Evolutionary conservation across 2,329 filamentous ascomycete species (phyloP).

Genomic region (Ascochyta pisi): DNA sequence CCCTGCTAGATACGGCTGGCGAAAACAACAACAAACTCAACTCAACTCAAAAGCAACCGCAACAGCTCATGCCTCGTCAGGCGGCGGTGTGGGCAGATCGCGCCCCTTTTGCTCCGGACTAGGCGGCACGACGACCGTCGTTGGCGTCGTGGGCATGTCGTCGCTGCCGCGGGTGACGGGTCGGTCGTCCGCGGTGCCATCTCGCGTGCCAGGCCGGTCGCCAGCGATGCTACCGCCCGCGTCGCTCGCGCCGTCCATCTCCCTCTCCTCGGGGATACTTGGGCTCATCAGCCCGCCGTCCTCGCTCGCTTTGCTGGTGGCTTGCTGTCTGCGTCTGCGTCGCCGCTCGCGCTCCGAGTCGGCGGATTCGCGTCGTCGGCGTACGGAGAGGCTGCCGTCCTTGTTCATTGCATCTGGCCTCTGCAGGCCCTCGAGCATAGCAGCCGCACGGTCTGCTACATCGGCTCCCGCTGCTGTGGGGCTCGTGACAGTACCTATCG

Average conservation of each 20-base stretch:
- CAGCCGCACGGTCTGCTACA: constrained; percentile 83
- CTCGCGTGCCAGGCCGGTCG: constrained; percentile 14
- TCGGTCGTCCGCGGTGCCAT: constrained; percentile 19
- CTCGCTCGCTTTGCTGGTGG: constrained; percentile 40
- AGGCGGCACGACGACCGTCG: constrained; percentile 48
- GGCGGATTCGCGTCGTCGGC: constrained; percentile 74
- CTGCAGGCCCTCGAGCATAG: constrained; percentile 82
- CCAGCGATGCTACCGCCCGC: constrained; percentile 16
- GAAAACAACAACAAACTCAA: background rate
- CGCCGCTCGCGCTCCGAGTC: constrained; percentile 78
- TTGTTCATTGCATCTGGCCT: constrained; percentile 63
- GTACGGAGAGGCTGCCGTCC: constrained; percentile 57
- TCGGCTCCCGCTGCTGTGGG: constrained; percentile 59
- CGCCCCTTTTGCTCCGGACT: constrained; percentile 43
- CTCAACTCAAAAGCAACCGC: no score
- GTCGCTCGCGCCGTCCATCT: constrained; percentile 14
- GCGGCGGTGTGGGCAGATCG: constrained; percentile 42
- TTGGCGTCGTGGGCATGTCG: constrained; percentile 32
- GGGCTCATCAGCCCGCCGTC: constrained; percentile 44
- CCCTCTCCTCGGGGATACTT: constrained; percentile 41
- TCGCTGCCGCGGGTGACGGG: constrained; percentile 18
- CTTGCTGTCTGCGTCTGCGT: constrained; percentile 60
- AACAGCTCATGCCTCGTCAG: constrained; percentile 24
- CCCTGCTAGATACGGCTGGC: background rate
- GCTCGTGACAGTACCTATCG: constrained; percentile 33